phyloP scores from a whole-genome alignment of 257 asterid genomes.

The Oldenlandia corymbosa region DNA sequence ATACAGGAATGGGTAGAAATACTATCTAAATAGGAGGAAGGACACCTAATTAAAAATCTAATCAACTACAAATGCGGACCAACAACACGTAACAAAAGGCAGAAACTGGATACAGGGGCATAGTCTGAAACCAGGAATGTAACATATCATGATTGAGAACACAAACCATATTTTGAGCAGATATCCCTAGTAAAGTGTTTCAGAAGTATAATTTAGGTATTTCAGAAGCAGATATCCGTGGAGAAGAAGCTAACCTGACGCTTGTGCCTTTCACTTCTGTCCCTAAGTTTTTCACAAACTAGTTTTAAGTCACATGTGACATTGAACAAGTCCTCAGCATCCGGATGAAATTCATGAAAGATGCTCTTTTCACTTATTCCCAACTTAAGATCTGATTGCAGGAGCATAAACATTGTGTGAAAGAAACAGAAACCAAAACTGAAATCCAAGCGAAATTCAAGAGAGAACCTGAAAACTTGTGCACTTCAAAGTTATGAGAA shows the following conservation, averaged over 20 bases:
- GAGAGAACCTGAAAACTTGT: background rate
- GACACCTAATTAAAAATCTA: background rate
- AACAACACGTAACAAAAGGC: background rate
- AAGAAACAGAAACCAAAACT: too few relatives aligned
- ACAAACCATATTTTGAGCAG: background rate
- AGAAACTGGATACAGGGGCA: background rate
- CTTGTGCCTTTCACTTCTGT: slow-evolving; percentile 82
- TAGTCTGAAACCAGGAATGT: too few relatives aligned
- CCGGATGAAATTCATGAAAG: slow-evolving; percentile 97
- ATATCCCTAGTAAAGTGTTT: too few relatives aligned
- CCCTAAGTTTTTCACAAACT: slow-evolving; percentile 77
- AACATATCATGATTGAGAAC: background rate
- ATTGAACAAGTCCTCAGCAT: slow-evolving; percentile 95
- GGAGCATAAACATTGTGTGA: background rate
- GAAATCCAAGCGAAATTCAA: background rate
- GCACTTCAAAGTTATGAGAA: background rate
- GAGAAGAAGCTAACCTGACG: slow-evolving; percentile 58
- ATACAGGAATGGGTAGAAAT: background rate
- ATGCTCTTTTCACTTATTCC: slow-evolving; percentile 91
- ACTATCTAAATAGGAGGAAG: background rate
- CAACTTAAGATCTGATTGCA: slow-evolving; percentile 73
- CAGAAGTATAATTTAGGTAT: background rate
- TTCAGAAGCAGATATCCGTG: background rate
- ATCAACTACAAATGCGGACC: background rate
- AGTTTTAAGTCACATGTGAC: slow-evolving; percentile 93